These are phyloP conservation scores for Juglanconis sp. DNA, from an alignment of 2,329 filamentous ascomycete species.

Conservation along the genomic window DNA sequence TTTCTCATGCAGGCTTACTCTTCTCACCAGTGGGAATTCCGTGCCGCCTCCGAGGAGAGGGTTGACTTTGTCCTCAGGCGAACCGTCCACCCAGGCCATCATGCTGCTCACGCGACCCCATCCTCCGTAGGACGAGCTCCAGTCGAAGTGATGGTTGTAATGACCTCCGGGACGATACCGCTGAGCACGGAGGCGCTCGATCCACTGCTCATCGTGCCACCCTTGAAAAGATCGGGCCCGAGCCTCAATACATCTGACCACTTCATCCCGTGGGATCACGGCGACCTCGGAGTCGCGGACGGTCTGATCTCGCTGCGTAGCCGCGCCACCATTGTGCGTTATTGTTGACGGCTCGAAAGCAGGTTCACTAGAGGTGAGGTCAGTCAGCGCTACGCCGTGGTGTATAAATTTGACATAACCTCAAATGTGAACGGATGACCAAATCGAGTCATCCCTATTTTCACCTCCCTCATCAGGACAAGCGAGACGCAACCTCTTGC, in stretches of 20 bases:
- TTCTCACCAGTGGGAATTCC: slow-evolving; percentile 44
- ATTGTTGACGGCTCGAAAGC: slow-evolving; percentile 49
- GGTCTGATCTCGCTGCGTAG: slow-evolving; percentile 37
- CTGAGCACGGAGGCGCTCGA: slow-evolving; percentile 52
- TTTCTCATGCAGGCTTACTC: slow-evolving; percentile 26
- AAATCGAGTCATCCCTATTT: neutral
- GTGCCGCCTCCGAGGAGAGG: slow-evolving; percentile 47
- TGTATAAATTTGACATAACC: neutral
- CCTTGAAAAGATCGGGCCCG: slow-evolving; percentile 48
- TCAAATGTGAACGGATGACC: neutral
- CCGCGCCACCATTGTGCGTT: slow-evolving; percentile 43
- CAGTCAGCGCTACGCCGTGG: neutral
- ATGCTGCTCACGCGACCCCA: slow-evolving; percentile 52
- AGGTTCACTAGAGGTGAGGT: slow-evolving; percentile 34
- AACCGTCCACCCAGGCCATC: slow-evolving; percentile 47
- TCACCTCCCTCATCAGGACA: neutral
- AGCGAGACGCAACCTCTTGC: neutral
- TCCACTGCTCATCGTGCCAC: slow-evolving; percentile 50
- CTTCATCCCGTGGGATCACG: slow-evolving; percentile 43
- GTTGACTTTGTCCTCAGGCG: slow-evolving; percentile 18
- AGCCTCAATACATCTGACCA: slow-evolving; percentile 44
- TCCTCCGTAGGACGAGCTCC: slow-evolving; percentile 40
- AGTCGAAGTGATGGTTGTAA: slow-evolving; percentile 55
- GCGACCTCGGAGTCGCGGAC: slow-evolving; percentile 53
- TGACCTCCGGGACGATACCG: slow-evolving; percentile 45